phyloP scores from a whole-genome alignment of 2,329 filamentous ascomycete species.

The Aspergillus amoenus region DNA sequence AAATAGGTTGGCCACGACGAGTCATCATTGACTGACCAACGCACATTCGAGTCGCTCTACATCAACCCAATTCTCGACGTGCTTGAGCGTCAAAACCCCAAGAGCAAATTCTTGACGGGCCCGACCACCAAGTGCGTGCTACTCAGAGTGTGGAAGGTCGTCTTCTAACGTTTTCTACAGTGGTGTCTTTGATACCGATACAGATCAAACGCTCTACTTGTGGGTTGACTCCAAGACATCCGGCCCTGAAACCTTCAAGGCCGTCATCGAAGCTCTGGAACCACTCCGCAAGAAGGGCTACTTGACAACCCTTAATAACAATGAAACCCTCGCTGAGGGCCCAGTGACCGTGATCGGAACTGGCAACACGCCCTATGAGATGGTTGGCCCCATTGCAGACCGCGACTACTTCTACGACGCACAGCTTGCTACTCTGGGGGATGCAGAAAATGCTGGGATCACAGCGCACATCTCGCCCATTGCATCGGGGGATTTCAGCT shows the following conservation, averaged over 20 bases:
- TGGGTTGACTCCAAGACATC: constrained; percentile 65
- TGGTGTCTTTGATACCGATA: constrained; percentile 60
- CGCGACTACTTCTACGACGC: constrained; percentile 64
- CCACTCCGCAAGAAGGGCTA: constrained; percentile 56
- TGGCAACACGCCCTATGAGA: constrained; percentile 53
- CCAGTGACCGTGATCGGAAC: constrained; percentile 64
- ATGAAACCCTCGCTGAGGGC: constrained; percentile 46
- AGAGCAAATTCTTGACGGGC: constrained; percentile 47
- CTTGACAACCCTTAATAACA: constrained; percentile 52
- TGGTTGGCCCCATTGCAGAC: constrained; percentile 46
- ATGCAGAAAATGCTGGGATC: constrained; percentile 44
- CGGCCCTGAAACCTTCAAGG: constrained; percentile 55
- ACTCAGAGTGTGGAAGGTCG: not conserved
- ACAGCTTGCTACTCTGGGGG: constrained; percentile 48
- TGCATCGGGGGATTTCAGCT: constrained; percentile 53
- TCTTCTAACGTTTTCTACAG: constrained; percentile 21
- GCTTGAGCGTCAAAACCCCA: constrained; percentile 57
- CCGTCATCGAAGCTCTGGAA: constrained; percentile 55
- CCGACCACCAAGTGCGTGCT: constrained; percentile 50
- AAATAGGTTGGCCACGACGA: constrained; percentile 56
- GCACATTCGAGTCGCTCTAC: constrained; percentile 60
- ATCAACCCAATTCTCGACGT: constrained; percentile 59
- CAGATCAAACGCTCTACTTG: constrained; percentile 61
- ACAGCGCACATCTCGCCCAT: constrained; percentile 53
- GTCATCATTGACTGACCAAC: constrained; percentile 50